Base-by-base conservation (phyloP, 2,329 filamentous ascomycete species). In the Xylariaceae sp. region DNA sequence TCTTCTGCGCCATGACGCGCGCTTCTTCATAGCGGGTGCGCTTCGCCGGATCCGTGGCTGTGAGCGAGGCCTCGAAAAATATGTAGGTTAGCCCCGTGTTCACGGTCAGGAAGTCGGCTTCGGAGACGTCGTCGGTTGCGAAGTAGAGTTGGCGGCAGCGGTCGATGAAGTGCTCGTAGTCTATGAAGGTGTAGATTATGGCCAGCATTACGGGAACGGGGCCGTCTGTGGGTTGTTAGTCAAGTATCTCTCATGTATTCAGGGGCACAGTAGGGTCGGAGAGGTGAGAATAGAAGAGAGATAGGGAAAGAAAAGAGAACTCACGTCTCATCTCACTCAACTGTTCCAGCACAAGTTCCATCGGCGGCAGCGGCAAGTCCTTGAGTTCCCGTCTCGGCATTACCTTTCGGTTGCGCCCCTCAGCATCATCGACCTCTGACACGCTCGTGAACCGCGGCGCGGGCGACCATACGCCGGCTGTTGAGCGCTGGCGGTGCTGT, bases 351-450 rank as follows among this genome's bases (percentile, higher is more conserved):
- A 84, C 81, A 1, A 80, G 69, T 4, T 76, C 72, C 71, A 80
- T 77, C 0, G 82, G 81, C 6, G 82, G 82, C 74, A 84, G 77
- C 2, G 78, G 76, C n/a, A 84, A 70, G 56, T 82, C 79, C n/a
- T 74, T 72, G 18, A 83, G 68, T 1, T 77, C 77, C 2, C 77
- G 78, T 2, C 72, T 73, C 0, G 80, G 78, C 4, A 82, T 62
- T 0, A 75, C 72, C 56, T 76, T 77, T 53, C 80, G 78, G 8
- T n/a, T 4, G 10, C 30, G 13, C 1, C 59, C 54, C 13, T 49
- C 56, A 1, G 53, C 49, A 9, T 57, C 61, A 30, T 17, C 13
- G 13, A 55, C 13, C 39, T 64, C 57, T 2, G 49, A 47, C 4
- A 54, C 15, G 2, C 59, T 55, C 10, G 58, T 61, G 17, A 59